Base-by-base conservation (phyloP, 1,284 basidiomycete genomes). In the Chondrostereum purpureum region DNA sequence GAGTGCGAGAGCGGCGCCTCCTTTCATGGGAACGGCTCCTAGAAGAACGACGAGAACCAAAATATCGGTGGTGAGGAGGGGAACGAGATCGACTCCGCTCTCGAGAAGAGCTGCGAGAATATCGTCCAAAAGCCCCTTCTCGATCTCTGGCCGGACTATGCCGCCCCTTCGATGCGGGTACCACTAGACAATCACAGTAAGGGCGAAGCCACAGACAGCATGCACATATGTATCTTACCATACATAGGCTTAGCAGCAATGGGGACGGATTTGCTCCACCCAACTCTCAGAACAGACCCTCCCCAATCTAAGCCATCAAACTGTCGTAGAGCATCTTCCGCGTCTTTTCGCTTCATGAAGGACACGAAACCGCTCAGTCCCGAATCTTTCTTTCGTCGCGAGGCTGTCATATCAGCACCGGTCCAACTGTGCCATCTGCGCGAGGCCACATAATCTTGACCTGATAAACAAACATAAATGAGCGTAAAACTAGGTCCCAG, bases 361-460 rank as follows among this genome's bases (percentile, higher is more conserved):
- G 92, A 89, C 3, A 99, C 94, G 57, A 98, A 99, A 0, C 94
- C 95, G 50, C 88, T 91, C 31, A 97, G 69, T 10, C 89, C 89
- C 6, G 78, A 59, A 49, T 74, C 79, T 66, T 86, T 80, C 48
- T 70, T 72, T 45, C 81, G 72, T 42, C 88, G 73, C 13, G 81
- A 74, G 3, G 77, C 61, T 18, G 81, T 84, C 74, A 90, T 87
- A 46, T 87, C 82, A 39, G 80, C 74, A 1, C 86, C 87, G 83
- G 82, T 22, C 83, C 83, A n/a, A 61, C 52, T 2, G 72, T 68
- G 3, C 60, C 68, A 55, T 87, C 84, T 4, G 72, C 73, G 44
- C 87, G 76, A 44, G 92, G 93, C 92, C 92, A 97, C 92, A 97
- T 95, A 50, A 97, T 84, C 70, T 96, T 94, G 45, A 90, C 86